Evolutionary conservation across 306 rosid genomes (phyloP).

Genomic region (Rosa multiflora): DNA sequence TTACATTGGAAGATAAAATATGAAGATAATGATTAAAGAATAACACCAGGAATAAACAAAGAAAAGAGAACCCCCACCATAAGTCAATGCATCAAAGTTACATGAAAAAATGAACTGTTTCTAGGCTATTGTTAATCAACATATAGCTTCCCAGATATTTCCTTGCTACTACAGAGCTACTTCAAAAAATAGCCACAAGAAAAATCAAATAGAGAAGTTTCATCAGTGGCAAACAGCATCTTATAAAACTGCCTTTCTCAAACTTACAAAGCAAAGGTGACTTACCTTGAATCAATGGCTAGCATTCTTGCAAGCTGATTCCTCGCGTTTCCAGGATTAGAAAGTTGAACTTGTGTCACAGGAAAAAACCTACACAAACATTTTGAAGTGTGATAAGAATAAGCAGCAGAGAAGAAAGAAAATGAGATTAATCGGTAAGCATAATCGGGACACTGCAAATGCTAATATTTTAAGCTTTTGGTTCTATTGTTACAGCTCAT

Average conservation of each 20-base stretch:
- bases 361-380: constrained; percentile 67
- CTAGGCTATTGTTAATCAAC: neutral
- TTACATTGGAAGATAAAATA: neutral
- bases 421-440: neutral
- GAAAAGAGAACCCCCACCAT: neutral
- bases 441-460: no score
- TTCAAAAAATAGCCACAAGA: neutral
- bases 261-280: constrained; percentile 17
- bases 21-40: neutral
- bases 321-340: constrained; percentile 74
- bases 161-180: neutral
- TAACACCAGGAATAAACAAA: neutral
- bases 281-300: constrained; percentile 75
- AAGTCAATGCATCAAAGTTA: neutral
- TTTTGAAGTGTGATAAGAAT: neutral
- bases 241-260: constrained; percentile 6
- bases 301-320: constrained; percentile 83
- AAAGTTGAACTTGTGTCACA: constrained; percentile 67
- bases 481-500: neutral
- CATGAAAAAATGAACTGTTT: neutral
- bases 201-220: neutral
- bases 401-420: neutral
- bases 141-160: neutral
- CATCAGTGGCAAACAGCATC: neutral
- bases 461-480: neutral